These are phyloP conservation scores for Clonostachys byssicola DNA, from an alignment of 2,329 filamentous ascomycete species.

Conservation along the genomic window DNA sequence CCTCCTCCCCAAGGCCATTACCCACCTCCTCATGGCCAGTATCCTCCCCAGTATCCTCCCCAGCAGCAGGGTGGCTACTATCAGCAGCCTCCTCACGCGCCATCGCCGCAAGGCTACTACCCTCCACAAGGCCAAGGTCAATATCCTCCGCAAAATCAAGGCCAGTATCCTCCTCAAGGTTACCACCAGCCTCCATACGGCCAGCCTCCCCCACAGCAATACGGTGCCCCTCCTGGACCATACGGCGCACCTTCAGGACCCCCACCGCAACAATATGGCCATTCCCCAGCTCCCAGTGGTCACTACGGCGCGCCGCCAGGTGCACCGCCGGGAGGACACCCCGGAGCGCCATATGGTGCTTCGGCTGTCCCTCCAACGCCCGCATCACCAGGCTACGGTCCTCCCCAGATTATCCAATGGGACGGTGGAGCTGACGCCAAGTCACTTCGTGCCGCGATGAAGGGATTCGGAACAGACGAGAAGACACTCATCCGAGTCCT, in stretches of 20 bases:
- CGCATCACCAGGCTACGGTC: constrained; percentile 71
- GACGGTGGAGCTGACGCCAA: constrained; percentile 68
- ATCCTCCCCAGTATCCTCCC: constrained; percentile 16
- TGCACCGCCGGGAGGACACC: constrained; percentile 23
- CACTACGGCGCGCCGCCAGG: constrained; percentile 24
- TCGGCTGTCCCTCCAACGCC: constrained; percentile 48
- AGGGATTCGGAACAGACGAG: constrained; percentile 89
- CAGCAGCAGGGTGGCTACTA: constrained; percentile 18
- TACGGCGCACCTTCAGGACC: constrained; percentile 11
- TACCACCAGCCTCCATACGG: constrained; percentile 19
- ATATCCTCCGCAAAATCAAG: constrained; percentile 20
- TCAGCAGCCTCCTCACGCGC: constrained; percentile 14
- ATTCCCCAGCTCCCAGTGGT: constrained; percentile 22
- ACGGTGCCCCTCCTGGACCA: constrained; percentile 21
- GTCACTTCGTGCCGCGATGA: constrained; percentile 77
- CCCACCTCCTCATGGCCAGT: constrained; percentile 13
- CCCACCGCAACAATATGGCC: constrained; percentile 10
- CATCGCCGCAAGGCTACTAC: constrained; percentile 23
- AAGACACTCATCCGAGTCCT: constrained; percentile 68
- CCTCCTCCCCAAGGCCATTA: constrained; percentile 19
- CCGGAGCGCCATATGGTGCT: constrained; percentile 22
- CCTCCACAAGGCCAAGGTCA: constrained; percentile 21
- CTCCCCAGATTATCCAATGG: constrained; percentile 64
- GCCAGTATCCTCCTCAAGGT: constrained; percentile 21
- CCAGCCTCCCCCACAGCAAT: constrained; percentile 10